phyloP scores from a whole-genome alignment of 495 filamentous ascomycete genomes.

The Penicillium angulare region DNA sequence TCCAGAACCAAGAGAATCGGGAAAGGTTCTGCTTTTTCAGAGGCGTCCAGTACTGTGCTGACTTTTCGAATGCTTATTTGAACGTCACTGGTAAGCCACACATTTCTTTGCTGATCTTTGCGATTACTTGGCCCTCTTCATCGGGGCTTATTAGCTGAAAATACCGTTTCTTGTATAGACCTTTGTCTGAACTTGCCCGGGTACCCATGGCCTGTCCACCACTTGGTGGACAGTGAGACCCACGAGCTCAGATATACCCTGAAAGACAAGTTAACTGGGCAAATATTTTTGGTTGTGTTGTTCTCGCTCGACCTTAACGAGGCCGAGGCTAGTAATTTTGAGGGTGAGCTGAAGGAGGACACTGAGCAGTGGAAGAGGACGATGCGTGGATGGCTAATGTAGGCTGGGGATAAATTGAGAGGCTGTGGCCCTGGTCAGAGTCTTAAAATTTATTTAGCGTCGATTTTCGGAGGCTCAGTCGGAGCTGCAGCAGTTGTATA shows the following conservation, averaged over 20 bases:
- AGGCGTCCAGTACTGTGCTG: constrained; percentile 64
- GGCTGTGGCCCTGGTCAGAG: too few species aligned
- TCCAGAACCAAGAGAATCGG: constrained; percentile 48
- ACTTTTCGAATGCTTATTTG: constrained; percentile 93
- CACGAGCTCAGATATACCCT: constrained; percentile 84
- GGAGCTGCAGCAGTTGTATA: too few species aligned
- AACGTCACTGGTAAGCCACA: constrained; percentile 65
- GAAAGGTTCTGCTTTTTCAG: constrained; percentile 56
- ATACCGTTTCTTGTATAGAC: constrained; percentile 33
- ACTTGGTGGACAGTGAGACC: constrained; percentile 78
- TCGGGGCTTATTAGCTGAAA: background rate
- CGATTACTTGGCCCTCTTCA: background rate
- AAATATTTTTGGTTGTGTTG: constrained; percentile 73
- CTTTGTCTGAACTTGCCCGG: constrained; percentile 81
- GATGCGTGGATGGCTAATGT: background rate
- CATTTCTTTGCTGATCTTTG: background rate
- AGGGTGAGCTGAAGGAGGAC: background rate
- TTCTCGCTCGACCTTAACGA: constrained; percentile 60
- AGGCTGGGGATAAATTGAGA: too few species aligned
- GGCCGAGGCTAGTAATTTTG: background rate
- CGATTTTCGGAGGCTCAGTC: too few species aligned
- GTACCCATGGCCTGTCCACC: constrained; percentile 69
- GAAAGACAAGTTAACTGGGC: constrained; percentile 66
- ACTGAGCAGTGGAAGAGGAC: background rate
- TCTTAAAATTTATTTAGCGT: too few species aligned